Evolutionary conservation across 2,329 filamentous ascomycete genomes (phyloP), one percentile per base, ranked within the genome.

Genomic region (Trichoderma sp.): DNA sequence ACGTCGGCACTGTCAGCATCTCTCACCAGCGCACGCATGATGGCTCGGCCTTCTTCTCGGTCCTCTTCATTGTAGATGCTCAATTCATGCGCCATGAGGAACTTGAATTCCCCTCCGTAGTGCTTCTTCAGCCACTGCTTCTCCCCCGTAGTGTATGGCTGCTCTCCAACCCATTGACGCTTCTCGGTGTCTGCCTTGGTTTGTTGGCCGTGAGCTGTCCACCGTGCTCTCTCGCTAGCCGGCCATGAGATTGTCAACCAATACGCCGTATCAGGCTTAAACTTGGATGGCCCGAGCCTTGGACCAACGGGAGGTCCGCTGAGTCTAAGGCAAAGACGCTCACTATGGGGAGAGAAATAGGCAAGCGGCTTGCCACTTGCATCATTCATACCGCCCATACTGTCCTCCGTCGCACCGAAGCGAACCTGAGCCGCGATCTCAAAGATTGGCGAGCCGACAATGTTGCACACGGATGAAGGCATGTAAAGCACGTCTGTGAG

Each of bases 41-140:
- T 64, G 10, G 32, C 60, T 30, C 49, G 32, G 32, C 60, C 60
- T 21, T 43, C 49, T n/a, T 5, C 49, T 2, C 49, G 60, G 8
- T 64, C 32, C 16, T 54, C 60, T 30, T 66, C 52, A n/a, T 55
- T 30, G n/a, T 49, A 54, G 18, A 68, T 60, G 16, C 46, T 55
- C 16, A 61, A 26, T 18, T 30, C 66, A 18, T 61, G 13, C 1
- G 26, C 5, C 18, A 4, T 24, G 1, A 68, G 21, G 16, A 61
- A 55, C 14, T 55, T 61, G 30, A 21, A 61, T 43, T 60, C 58
- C 5, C 58, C 58, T 46, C 13, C 5, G 10, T 34, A 61, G 24
- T 68, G 16, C 32, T 55, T 32, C 26, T 46, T 55, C 24, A 61
- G 34, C 56, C 56, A 60, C n/a, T 32, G 6, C 8, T 52, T 61